Base-by-base conservation (phyloP, 345 rosid species). In the Psidium friedrichsthalianum region DNA sequence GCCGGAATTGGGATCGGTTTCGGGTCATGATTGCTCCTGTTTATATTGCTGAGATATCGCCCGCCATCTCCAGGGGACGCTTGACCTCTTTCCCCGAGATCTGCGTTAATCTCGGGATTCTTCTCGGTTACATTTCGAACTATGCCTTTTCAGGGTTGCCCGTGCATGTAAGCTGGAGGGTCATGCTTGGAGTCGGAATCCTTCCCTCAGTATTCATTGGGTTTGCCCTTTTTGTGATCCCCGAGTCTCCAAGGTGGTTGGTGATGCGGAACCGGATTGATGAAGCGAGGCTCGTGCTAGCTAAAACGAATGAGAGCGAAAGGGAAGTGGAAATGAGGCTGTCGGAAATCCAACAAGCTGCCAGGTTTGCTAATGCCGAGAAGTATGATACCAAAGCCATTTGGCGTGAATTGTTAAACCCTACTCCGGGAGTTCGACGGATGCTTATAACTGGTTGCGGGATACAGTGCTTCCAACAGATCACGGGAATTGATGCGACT, bases 191-290 rank as follows among this genome's bases (percentile, higher is more conserved):
- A 12, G 93, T 91, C 1, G 96, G 94, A 44, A 89, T 89, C 76
- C 86, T 92, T 16, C 96, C 96, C 21, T 92, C 95, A 0, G 74
- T 93, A 36, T 90, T 94, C 56, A 84, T 94, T 47, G 96, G 90
- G 25, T 83, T 87, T 25, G 93, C 95, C 8, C 90, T 94, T 29
- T 92, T 86, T 52, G 84, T 94, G 76, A 93, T 93, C 85, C 96
- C 95, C 0, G 96, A 93, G 88, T 94, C 96, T 22, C 95, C 96
- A 8, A 89, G 96, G 87, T 94, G 96, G 95, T 74, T 93, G 85
- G 90, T 92, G 47, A 87, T 91, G 95, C 92, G 89, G 86, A 84
- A 88, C 74, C 85, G 94, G 27, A 83, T 90, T 7, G 92, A 90
- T 6, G 95, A 93, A 85, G 95, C 94, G 42, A 90, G 94, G 89